These are phyloP conservation scores for Cladobotryum mycophilum DNA, from an alignment of 2,329 filamentous ascomycete genomes.

Conservation along the genomic window DNA sequence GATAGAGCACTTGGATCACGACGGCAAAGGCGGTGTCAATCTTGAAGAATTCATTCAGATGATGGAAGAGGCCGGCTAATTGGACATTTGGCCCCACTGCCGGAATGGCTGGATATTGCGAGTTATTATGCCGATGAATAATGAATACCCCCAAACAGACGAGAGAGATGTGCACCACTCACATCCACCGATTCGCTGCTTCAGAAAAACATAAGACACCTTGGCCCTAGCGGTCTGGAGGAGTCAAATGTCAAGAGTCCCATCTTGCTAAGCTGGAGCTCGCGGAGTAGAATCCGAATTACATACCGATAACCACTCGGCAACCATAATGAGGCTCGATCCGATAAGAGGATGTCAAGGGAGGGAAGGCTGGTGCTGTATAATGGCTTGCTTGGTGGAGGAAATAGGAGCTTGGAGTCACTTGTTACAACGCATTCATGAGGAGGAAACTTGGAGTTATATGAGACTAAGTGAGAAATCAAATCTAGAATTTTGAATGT, in stretches of 20 bases:
- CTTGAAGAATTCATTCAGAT: constrained; percentile 64
- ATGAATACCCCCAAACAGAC: no score
- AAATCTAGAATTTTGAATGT: constrained; percentile 29
- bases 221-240: no score
- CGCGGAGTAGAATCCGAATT: no score
- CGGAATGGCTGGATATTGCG: no score
- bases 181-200: no score
- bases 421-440: constrained; percentile 7
- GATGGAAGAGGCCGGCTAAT: constrained; percentile 41
- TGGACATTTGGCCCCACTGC: no score
- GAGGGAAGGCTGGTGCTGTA: neutral
- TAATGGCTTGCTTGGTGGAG: neutral
- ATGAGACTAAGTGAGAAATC: constrained; percentile 15
- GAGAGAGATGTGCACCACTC: no score
- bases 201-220: no score
- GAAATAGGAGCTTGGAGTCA: constrained; percentile 2
- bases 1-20: constrained; percentile 97
- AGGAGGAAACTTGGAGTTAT: constrained; percentile 9
- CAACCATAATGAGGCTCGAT: constrained; percentile 2
- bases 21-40: constrained; percentile 76
- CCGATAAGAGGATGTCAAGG: neutral
- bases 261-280: no score
- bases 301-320: no score
- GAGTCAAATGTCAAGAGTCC: no score
- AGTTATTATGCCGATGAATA: no score